These are phyloP conservation scores for Spergularia marina DNA, from an alignment of 148 eudicot genomes.

Conservation along the genomic window DNA sequence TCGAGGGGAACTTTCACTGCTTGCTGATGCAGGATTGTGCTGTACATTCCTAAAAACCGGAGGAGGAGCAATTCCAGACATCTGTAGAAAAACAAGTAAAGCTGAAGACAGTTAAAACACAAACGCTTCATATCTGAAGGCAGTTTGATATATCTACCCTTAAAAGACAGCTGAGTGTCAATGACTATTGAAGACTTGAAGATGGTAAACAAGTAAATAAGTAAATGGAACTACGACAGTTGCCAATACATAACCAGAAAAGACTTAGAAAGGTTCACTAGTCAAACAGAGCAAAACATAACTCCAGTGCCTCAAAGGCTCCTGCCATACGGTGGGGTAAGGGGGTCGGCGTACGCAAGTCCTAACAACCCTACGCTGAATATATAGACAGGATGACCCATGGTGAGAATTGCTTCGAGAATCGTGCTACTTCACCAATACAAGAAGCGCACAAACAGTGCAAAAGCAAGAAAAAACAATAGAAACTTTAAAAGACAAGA, in stretches of 20 bases:
- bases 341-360: too few relatives aligned
- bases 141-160: neutral
- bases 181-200: neutral
- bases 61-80: constrained; percentile 87
- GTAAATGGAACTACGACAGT: neutral
- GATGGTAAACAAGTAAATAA: too few relatives aligned
- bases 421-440: too few relatives aligned
- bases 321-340: too few relatives aligned
- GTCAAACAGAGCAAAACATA: neutral
- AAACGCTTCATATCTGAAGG: neutral
- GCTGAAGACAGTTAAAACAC: neutral
- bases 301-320: too few relatives aligned
- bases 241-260: neutral
- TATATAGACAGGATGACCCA: too few relatives aligned
- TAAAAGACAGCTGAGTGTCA: neutral
- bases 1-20: constrained; percentile 65
- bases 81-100: constrained; percentile 45
- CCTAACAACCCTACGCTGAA: too few relatives aligned
- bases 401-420: too few relatives aligned
- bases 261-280: neutral
- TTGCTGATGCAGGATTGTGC: constrained; percentile 45
- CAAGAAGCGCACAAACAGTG: neutral
- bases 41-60: constrained; percentile 70
- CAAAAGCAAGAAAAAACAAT: neutral
- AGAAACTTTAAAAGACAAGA: neutral